phyloP scores from a whole-genome alignment of 1,139 yeast genomes.

The Taphrina deformans region DNA sequence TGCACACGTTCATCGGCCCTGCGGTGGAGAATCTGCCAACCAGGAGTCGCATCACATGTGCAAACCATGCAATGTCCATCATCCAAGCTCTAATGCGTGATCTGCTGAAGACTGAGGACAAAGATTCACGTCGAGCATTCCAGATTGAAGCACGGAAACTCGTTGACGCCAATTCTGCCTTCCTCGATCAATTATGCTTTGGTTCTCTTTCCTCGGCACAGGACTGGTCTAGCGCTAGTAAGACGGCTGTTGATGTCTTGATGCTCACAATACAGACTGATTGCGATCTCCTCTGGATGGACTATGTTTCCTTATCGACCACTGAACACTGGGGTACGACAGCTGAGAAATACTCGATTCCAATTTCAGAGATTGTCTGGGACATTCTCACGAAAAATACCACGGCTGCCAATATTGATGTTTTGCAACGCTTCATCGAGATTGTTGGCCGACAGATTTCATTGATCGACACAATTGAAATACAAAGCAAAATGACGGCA shows the following conservation, averaged over 20 bases:
- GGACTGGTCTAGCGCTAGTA: not conserved
- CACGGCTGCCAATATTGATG: conserved; percentile 8
- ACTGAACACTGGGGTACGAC: conserved; percentile 43
- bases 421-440: conserved; percentile 17
- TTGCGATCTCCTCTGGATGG: conserved; percentile 15
- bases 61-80: not conserved
- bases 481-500: conserved; percentile 12
- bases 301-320: conserved; percentile 38
- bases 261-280: conserved; percentile 19
- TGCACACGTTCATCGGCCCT: not conserved
- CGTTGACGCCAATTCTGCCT: conserved; percentile 2
- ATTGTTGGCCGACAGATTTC: conserved; percentile 23
- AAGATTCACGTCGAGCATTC: conserved; percentile 7
- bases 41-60: conserved; percentile 7
- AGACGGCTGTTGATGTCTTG: conserved; percentile 3
- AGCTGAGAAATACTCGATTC: conserved; percentile 7
- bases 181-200: conserved; percentile 5
- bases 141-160: conserved; percentile 15
- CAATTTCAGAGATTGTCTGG: conserved; percentile 6
- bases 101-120: not conserved
- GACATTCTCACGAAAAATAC: not conserved
- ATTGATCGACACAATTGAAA: conserved; percentile 24
- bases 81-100: conserved; percentile 11
- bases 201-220: not conserved
- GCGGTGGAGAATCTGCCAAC: not conserved